Evolutionary conservation across 257 asterid species (phyloP).

Genomic region (Agastache rugosa): DNA sequence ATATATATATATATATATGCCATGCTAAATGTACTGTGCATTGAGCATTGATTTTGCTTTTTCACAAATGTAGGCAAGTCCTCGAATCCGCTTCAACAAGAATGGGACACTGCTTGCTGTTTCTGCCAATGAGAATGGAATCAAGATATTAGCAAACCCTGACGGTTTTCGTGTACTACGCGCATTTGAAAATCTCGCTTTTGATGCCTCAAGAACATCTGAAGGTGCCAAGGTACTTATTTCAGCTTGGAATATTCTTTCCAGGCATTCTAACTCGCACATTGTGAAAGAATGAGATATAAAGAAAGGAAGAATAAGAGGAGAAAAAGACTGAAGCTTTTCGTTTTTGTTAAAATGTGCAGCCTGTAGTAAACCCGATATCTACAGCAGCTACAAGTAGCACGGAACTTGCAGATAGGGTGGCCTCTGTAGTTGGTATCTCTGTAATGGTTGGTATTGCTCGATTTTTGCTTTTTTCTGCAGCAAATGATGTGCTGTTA

Average conservation of each 20-base stretch:
- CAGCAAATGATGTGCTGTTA: not conserved
- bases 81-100: conserved; percentile 89
- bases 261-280: conserved; percentile 9
- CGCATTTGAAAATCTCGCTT: conserved; percentile 69
- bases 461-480: conserved; percentile 11
- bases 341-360: conserved; percentile 35
- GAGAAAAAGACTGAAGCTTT: conserved; percentile 16
- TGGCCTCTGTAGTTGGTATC: conserved; percentile 68
- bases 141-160: conserved; percentile 74
- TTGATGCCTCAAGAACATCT: conserved; percentile 74
- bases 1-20: not conserved
- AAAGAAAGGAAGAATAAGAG: not conserved
- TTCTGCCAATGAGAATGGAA: conserved; percentile 83
- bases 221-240: conserved; percentile 70
- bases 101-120: conserved; percentile 85
- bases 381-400: conserved; percentile 61
- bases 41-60: conserved; percentile 28
- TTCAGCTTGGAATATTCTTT: conserved; percentile 30
- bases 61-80: conserved; percentile 68
- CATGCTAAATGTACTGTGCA: not conserved
- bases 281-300: not conserved
- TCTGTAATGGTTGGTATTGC: conserved; percentile 73
- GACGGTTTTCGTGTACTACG: conserved; percentile 80
- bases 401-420: conserved; percentile 70
- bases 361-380: conserved; percentile 67